Base-by-base conservation (phyloP, 345 rosid genomes). In the Euclidium syriacum region DNA sequence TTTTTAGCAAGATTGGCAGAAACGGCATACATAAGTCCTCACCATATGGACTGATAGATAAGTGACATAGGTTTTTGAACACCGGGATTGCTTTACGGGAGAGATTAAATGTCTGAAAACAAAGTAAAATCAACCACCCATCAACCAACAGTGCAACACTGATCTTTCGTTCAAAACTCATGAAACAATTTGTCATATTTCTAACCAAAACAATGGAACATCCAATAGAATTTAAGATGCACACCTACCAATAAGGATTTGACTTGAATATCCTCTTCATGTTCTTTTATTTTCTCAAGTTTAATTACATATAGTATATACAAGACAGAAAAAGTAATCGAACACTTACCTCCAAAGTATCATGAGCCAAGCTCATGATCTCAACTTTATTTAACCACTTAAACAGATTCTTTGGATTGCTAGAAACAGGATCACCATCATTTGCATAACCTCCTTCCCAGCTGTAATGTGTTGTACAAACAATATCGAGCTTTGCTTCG, bases 301-400 rank as follows among this genome's bases (percentile, higher is more conserved):
- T n/a, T n/a, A n/a, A n/a, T n/a, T n/a, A n/a, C n/a, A n/a, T n/a
- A n/a, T n/a, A n/a, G n/a, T n/a, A n/a, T n/a, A n/a, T n/a, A n/a
- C n/a, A n/a, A n/a, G n/a, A n/a, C n/a, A n/a, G 1, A 27, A 1
- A 27, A 27, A 27, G 32, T 6, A 27, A 27, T 6, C 5, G 7
- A 8, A 27, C 5, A 27, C 5, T 9, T 30, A 54, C 63, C 12
- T 7, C 5, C 7, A 4, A 4, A 3, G 58, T 62, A 0, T 3
- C 15, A 16, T 7, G 16, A 50, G 8, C 9, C 23, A 63, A 51
- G 58, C 18, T 6, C n/a, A 49, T 7, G 29, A 10, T 14, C 18
- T 62, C 48, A 38, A 62, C 58, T 26, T 50, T 50, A 17, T 29
- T 54, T 36, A 35, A 54, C 44, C 44, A 27, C 1, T 56, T 38